Conservation (phyloP, 208 protist genomes). For the Vickermania spadyakhi region DNA sequence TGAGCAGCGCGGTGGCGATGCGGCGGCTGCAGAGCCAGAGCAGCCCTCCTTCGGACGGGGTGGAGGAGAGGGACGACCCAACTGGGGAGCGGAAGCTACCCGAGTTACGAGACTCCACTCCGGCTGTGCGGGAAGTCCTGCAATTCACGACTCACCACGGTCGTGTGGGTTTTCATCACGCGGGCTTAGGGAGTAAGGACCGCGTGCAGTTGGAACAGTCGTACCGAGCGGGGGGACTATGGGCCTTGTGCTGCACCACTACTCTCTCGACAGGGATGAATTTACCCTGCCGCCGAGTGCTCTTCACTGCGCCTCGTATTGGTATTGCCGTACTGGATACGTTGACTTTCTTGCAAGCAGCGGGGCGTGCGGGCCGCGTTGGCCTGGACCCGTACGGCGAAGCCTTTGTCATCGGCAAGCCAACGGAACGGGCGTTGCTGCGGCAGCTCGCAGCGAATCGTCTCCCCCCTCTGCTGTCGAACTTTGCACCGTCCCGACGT, state of each 20-base stretch:
- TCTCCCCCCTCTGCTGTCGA: neutral
- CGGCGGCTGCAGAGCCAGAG: neutral
- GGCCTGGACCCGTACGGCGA: conserved; percentile 15
- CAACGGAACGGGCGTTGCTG: neutral
- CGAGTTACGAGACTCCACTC: conserved; percentile 1
- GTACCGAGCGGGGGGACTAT: conserved; percentile 13
- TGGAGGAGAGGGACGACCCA: neutral
- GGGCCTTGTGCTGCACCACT: conserved; percentile 37
- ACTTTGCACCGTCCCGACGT: neutral
- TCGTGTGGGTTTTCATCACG: conserved; percentile 32
- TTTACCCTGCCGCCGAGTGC: conserved; percentile 30
- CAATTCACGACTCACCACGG: neutral
- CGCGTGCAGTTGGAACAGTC: conserved; percentile 15
- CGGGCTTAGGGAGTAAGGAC: conserved; percentile 21
- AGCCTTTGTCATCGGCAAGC: conserved; percentile 14
- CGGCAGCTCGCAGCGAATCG: neutral
- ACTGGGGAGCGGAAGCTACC: neutral
- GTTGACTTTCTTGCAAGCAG: conserved; percentile 12
- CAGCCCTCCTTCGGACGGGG: neutral
- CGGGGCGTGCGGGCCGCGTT: conserved; percentile 14
- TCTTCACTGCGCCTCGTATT: conserved; percentile 14
- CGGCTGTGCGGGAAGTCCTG: neutral
- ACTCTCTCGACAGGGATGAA: conserved; percentile 59
- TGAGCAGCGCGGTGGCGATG: neutral
- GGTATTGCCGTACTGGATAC: neutral